These are phyloP conservation scores for Alternaria arborescens DNA, from an alignment of 2,329 filamentous ascomycete genomes.

Conservation along the genomic window DNA sequence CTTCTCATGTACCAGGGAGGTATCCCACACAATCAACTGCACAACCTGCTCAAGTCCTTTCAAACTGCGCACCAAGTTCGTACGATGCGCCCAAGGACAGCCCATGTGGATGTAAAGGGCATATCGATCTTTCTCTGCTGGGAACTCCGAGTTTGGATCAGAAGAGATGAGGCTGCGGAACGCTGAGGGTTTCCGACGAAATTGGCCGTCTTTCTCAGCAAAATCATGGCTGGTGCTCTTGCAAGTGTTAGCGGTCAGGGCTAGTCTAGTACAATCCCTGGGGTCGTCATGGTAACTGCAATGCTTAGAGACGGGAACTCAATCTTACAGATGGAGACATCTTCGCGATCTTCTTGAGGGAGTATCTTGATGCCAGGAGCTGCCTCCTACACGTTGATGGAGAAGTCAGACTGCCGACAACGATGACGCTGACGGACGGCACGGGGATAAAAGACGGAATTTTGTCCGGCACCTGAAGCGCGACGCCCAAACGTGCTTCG, in stretches of 20 bases:
- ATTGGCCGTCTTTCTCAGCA: constrained; percentile 62
- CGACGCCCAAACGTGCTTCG: not conserved
- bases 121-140: constrained; percentile 69
- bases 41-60: constrained; percentile 62
- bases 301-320: not conserved
- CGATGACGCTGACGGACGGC: constrained; percentile 2
- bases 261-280: not conserved
- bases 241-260: not conserved
- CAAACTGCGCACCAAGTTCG: constrained; percentile 57
- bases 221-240: constrained; percentile 5
- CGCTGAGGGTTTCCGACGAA: constrained; percentile 62
- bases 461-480: not conserved
- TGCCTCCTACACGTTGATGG: not conserved
- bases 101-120: constrained; percentile 67
- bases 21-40: constrained; percentile 56
- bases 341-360: not conserved
- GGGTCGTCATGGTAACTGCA: not conserved
- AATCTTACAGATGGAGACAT: not conserved
- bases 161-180: constrained; percentile 66
- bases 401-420: not conserved
- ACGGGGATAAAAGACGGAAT: not conserved
- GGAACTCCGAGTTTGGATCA: constrained; percentile 61
- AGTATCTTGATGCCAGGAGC: not conserved
- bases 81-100: constrained; percentile 70
- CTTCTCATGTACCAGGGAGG: constrained; percentile 41